These are phyloP conservation scores for Pseudocercospora ulei DNA, from an alignment of 2,329 filamentous ascomycete species.

Conservation along the genomic window DNA sequence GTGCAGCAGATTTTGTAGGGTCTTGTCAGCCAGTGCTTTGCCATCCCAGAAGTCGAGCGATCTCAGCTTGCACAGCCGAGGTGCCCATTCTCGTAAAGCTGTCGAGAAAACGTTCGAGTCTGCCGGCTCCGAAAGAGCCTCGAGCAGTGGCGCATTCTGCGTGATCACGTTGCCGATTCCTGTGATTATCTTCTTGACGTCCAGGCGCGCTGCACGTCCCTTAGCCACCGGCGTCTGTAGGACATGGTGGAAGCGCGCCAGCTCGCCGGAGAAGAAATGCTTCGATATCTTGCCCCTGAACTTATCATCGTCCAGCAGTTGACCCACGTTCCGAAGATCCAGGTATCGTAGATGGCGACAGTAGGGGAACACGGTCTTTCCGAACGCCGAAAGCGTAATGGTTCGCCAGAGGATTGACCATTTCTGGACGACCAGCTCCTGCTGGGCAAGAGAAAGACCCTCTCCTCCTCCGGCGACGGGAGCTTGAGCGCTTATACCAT, in stretches of 20 bases:
- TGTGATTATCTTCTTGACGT: slow-evolving; percentile 39
- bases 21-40: slow-evolving; percentile 48
- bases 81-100: slow-evolving; percentile 50
- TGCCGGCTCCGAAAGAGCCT: slow-evolving; percentile 38
- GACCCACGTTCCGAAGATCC: slow-evolving; percentile 52
- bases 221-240: slow-evolving; percentile 25
- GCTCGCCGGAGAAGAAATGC: slow-evolving; percentile 47
- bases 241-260: slow-evolving; percentile 39
- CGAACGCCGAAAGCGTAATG: slow-evolving; percentile 56
- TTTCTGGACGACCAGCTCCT: slow-evolving; percentile 44
- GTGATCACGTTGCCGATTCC: slow-evolving; percentile 42
- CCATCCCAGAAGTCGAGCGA: slow-evolving; percentile 54
- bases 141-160: slow-evolving; percentile 43
- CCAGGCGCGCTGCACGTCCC: slow-evolving; percentile 31
- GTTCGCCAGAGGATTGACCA: slow-evolving; percentile 60
- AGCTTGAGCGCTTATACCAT: slow-evolving; percentile 43
- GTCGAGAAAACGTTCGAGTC: slow-evolving; percentile 44
- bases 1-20: slow-evolving; percentile 47
- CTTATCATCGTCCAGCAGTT: slow-evolving; percentile 52
- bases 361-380: slow-evolving; percentile 57
- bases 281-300: slow-evolving; percentile 51
- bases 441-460: slow-evolving; percentile 36
- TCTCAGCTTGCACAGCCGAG: slow-evolving; percentile 49
- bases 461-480: slow-evolving; percentile 41
- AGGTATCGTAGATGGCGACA: slow-evolving; percentile 57